Evolutionary conservation across 2,329 filamentous ascomycete species (phyloP).

Genomic region (Fusarium sp.): DNA sequence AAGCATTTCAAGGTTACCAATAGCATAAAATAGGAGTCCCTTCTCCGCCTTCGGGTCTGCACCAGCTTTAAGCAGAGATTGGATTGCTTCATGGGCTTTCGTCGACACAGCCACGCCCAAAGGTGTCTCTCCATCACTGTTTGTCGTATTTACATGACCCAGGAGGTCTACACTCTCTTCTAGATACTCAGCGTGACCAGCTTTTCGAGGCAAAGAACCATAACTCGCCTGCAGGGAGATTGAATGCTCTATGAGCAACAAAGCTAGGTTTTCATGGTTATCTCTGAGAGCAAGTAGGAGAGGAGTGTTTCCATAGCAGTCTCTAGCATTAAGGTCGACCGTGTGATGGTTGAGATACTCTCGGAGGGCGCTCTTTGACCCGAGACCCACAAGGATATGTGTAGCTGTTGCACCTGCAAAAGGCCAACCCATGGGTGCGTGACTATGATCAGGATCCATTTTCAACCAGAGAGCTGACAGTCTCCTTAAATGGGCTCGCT

Average conservation of each 20-base stretch:
- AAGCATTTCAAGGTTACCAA: accelerated
- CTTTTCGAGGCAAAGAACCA: accelerated
- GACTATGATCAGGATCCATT: background rate
- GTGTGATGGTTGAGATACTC: accelerated
- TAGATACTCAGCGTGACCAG: accelerated
- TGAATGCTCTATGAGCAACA: background rate
- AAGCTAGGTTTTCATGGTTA: accelerated
- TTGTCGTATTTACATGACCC: background rate
- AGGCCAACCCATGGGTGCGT: background rate
- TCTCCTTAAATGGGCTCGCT: accelerated
- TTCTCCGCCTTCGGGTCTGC: background rate
- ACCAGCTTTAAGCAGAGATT: background rate
- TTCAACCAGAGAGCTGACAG: background rate
- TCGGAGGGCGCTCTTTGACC: accelerated
- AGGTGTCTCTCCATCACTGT: background rate
- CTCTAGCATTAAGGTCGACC: accelerated
- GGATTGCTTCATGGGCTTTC: background rate
- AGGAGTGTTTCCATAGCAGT: accelerated
- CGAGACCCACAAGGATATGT: accelerated
- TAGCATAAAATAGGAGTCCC: background rate
- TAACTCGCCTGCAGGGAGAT: background rate
- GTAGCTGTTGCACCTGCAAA: accelerated
- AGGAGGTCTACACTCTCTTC: background rate
- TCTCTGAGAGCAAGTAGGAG: background rate
- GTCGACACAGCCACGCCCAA: background rate